Conservation (phyloP, 2,329 filamentous ascomycete genomes). For the Polychaeton citri region DNA sequence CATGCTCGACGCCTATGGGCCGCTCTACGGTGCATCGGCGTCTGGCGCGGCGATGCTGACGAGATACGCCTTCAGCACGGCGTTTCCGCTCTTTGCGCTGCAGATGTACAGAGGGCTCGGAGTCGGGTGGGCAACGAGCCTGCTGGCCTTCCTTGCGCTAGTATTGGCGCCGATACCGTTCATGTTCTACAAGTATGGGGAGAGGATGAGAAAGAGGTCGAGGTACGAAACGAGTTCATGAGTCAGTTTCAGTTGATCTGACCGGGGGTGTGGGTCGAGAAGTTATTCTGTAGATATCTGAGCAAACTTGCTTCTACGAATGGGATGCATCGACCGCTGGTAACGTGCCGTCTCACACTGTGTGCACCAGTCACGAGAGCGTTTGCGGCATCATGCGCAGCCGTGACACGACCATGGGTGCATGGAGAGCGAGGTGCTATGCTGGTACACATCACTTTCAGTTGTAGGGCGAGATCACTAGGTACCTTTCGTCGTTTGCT, state of each 20-base stretch:
- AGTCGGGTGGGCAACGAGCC: conserved; percentile 61
- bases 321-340: too few relatives aligned
- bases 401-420: too few relatives aligned
- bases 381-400: too few relatives aligned
- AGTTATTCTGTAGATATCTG: too few relatives aligned
- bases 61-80: conserved; percentile 62
- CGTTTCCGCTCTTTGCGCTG: conserved; percentile 64
- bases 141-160: conserved; percentile 62
- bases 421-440: too few relatives aligned
- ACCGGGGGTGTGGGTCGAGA: too few relatives aligned
- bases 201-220: conserved; percentile 10
- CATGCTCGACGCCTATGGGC: conserved; percentile 38
- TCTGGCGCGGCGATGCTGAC: conserved; percentile 68
- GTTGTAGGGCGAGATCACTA: too few relatives aligned
- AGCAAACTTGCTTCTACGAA: too few relatives aligned
- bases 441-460: too few relatives aligned
- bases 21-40: conserved; percentile 63
- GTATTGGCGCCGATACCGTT: conserved; percentile 62
- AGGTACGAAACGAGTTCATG: conserved; percentile 11
- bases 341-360: too few relatives aligned
- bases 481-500: too few relatives aligned
- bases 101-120: conserved; percentile 46
- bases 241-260: neutral
- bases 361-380: too few relatives aligned
- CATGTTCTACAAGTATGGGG: conserved; percentile 49